Base-by-base conservation (phyloP, 2,329 filamentous ascomycete species). In the Arachnomyces sp. region DNA sequence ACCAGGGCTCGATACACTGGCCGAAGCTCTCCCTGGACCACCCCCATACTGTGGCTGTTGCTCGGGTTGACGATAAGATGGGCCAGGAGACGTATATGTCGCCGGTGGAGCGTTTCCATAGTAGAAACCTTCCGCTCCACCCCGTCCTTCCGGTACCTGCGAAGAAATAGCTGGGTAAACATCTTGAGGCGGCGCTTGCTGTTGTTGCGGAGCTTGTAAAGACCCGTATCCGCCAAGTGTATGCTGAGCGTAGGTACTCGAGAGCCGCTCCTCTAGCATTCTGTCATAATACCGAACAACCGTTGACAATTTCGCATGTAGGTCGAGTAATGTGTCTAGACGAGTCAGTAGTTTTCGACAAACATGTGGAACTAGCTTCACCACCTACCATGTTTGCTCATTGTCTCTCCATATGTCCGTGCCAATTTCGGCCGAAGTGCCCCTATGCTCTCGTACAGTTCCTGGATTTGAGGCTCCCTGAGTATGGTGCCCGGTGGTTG, bases 371-470 rank as follows among this genome's bases (percentile, higher is more conserved):
- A n/a, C 4, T 30, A 35, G 7, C 17, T 34, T n/a, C 35, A 31
- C 8, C 18, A 65, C 78, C 59, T 68, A 86, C 86, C 89, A 62
- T 96, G 92, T 64, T 98, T 98, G 76, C 92, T 96, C 92, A 98
- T 96, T 0, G 92, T 95, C 67, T 98, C 92, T 40, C 92, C 92
- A 58, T 96, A 95, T 0, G 90, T 95, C 42, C 92, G 78, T 3
- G 92, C 92, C 40, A 98, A 72, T 62, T 98, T 98, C 1, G 92
- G 92, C 36, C 92, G 77, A 47, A 98, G 68, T 12, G 87, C 76
- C n/a, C 90, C 88, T 53, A 98, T 96, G 53, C 89, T 93, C 57
- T 96, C 92, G 59, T 98, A 98, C 3, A 98, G 71, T 64, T 98
- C 92, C 63, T 98, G 92, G 37, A 98, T 95, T 59, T 96, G 92